A percentile compares a stretch with the other conserved stretches of the same genome.
These are phyloP conservation scores for Akanthomyces lecanii DNA, from an alignment of 2,329 filamentous ascomycete genomes.

Conservation along the genomic window DNA sequence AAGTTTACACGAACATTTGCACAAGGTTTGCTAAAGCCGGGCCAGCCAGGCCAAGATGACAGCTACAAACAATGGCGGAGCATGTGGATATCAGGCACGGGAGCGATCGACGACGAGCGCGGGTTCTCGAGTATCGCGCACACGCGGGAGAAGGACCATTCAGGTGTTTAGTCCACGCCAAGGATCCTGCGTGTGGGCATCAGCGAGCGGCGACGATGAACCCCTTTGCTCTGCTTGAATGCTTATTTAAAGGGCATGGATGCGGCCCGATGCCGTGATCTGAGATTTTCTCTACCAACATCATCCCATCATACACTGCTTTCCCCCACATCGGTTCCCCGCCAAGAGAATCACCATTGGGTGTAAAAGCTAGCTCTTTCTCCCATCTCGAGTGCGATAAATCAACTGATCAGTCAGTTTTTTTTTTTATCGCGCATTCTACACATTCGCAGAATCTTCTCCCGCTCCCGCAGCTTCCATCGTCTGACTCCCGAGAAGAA, in stretches of 20 bases:
- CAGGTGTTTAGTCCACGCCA: constrained; percentile 1
- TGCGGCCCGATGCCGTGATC: not conserved
- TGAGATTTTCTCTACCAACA: not conserved
- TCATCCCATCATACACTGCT: not conserved
- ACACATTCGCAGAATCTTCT: not conserved
- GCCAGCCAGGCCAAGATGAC: constrained; percentile 3
- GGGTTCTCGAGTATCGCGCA: constrained; percentile 1
- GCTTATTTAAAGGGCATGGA: not conserved
- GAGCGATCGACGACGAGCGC: constrained; percentile 8
- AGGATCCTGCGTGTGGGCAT: not conserved
- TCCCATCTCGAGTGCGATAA: not conserved
- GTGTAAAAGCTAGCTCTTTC: not conserved
- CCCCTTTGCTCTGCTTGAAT: too few relatives aligned
- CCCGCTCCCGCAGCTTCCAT: not conserved
- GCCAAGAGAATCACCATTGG: constrained; percentile 3
- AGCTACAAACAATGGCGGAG: constrained; percentile 5
- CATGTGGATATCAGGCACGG: constrained; percentile 14
- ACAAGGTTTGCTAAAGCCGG: not conserved
- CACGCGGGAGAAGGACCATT: not conserved
- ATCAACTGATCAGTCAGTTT: not conserved
- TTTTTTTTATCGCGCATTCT: constrained; percentile 4
- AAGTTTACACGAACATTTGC: not conserved
- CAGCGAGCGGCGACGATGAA: not conserved
- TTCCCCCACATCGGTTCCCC: constrained; percentile 11
- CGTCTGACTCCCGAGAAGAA: not conserved